Base-by-base conservation (phyloP, 73 alveolate species). In the Symbiodinium pilosum region DNA sequence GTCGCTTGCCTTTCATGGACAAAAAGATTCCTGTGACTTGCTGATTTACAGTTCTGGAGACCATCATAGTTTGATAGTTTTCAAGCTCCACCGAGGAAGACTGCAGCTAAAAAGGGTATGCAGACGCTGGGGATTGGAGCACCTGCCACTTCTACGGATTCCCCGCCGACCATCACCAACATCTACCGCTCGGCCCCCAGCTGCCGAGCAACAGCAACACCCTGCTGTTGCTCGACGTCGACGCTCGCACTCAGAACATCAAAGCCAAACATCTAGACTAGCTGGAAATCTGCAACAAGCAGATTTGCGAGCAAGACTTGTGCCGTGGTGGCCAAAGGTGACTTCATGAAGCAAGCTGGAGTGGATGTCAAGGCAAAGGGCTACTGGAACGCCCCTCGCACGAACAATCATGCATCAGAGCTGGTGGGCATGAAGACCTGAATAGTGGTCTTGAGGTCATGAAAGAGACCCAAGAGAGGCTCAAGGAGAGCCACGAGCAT, bases 121-220 rank as follows among this genome's bases (percentile, higher is more conserved):
- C 86, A 77, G 40, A 71, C 71, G 93, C 47, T 93, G 93, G 93
- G 93, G 77, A 93, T 93, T 52, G 93, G 93, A 38, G 52, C 21
- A 34, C 16, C 88, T 64, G 32, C 84, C 51, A 40, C 87, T 44
- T 12, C 64, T 24, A 44, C 99, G 32, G 69, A 83, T 24, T 12
- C 86, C 8, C 87, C 93, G n/a, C 99, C 99, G 71, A 93, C 99
- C 87, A 93, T 93, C 99, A 93, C 99, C 87, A 93, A 93, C 93
- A 83, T 93, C 71, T 93, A 93, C 86, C 86, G 98, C 54, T 16
- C n/a, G 87, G 43, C 68, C 73, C 44, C 43, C 36, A 16, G 69
- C 73, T 21, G 9, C 4, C 73, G 20, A 42, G 73, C 26, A 73
- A 39, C 32, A 24, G 38, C 34, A 7, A 68, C 84, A n/a, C n/a